A percentile compares a stretch with the other conserved stretches of the same genome.
Conservation (phyloP, 1,139 yeast species). For the Saccharomyces hybrid region DNA sequence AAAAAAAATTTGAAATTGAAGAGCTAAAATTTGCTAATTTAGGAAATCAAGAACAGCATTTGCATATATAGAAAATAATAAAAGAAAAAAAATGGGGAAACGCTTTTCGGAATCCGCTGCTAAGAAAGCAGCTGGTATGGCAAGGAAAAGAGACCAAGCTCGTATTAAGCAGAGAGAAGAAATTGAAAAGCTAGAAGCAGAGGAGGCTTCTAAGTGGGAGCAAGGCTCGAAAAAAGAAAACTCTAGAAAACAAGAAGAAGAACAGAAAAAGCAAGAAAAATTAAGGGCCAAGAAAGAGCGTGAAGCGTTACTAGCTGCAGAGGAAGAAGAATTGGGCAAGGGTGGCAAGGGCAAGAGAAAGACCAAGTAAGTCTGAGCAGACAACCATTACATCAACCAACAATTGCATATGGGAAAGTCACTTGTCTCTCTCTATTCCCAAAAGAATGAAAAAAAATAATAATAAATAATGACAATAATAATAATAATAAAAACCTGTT, state of each 20-base stretch:
- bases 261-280: constrained; percentile 28
- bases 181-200: constrained; percentile 21
- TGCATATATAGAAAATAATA: neutral
- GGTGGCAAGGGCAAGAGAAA: constrained; percentile 21
- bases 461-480: neutral
- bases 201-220: constrained; percentile 30
- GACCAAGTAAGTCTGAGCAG: neutral
- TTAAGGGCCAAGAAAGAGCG: constrained; percentile 26
- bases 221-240: constrained; percentile 32
- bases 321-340: constrained; percentile 23
- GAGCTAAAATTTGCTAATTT: neutral
- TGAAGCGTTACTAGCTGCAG: constrained; percentile 29
- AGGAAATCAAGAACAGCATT: neutral
- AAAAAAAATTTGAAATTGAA: neutral
- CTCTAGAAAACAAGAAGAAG: constrained; percentile 25
- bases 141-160: constrained; percentile 30
- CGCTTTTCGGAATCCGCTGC: constrained; percentile 31
- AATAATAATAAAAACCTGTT: no score
- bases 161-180: constrained; percentile 22
- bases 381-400: neutral
- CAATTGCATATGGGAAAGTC: neutral
- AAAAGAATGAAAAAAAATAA: neutral
- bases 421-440: neutral
- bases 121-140: constrained; percentile 30
- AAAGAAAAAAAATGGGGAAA: constrained; percentile 27